These are phyloP conservation scores for Pyricularia sp. DNA, from an alignment of 2,329 filamentous ascomycete species.

Conservation along the genomic window DNA sequence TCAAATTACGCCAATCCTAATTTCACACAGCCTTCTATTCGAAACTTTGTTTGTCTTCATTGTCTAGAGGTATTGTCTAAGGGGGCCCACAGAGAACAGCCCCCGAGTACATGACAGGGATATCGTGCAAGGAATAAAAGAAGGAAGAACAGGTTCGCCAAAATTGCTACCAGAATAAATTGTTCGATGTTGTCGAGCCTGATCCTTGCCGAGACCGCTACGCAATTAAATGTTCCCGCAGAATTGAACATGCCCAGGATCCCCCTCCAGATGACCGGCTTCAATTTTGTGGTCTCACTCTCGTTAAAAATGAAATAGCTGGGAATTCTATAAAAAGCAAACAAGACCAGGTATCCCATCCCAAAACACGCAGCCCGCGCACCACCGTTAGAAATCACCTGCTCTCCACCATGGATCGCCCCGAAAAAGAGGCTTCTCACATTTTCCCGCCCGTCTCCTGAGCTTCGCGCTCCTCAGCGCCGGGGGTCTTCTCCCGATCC, in stretches of 20 bases:
- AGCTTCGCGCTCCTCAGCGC: background rate
- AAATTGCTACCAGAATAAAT: background rate
- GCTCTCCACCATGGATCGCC: background rate
- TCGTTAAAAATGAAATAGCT: background rate
- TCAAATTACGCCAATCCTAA: too few species aligned
- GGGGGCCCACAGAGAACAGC: too few species aligned
- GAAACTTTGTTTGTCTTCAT: background rate
- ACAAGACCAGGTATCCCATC: background rate
- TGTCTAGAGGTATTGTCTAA: too few species aligned
- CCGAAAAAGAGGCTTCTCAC: background rate
- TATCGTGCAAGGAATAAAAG: background rate
- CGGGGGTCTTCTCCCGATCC: background rate
- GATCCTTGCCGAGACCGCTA: background rate
- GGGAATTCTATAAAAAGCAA: background rate
- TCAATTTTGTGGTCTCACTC: background rate
- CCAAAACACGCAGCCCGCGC: background rate
- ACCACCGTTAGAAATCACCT: background rate
- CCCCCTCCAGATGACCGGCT: background rate
- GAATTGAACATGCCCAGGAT: background rate
- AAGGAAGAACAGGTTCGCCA: background rate
- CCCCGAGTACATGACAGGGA: background rate
- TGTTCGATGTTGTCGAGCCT: background rate
- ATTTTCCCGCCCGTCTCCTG: too few species aligned
- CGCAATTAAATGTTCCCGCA: background rate
- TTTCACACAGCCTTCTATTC: too few species aligned